Base-by-base conservation (phyloP, 2,329 filamentous ascomycete genomes). In the Emergomyces pasteurianus region DNA sequence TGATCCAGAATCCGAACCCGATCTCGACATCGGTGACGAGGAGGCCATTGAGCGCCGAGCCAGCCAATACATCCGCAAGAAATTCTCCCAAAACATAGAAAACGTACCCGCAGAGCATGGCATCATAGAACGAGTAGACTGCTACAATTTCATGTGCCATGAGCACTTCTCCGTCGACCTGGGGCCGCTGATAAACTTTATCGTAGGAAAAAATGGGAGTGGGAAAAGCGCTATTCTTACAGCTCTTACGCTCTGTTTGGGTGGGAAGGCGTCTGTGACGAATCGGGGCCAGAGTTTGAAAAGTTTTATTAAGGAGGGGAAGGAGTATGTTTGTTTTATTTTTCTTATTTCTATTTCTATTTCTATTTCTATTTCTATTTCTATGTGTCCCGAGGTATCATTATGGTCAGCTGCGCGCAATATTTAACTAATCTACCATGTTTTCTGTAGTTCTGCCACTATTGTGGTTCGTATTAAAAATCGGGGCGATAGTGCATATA, bases 91-190 rank as follows among this genome's bases (percentile, higher is more conserved):
- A 43, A 74, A 82, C 59, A 82, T 83, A 14, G 81, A 88, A 26
- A 96, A 96, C 67, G 80, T 84, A 46, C 83, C 88, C 1, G 87
- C 90, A 0, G 88, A 95, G 46, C 87, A 89, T 67, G 92, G 90
- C 1, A 92, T 97, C 60, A 87, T 97, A 54, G 88, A 96, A 72
- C 86, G 86, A 64, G 88, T 97, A 60, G 88, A 86, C 43, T 95
- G 91, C 72, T 83, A 85, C 67, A 96, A 96, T 72, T 97, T 97
- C 75, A 97, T 97, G 94, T 97, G 92, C 69, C 94, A 99, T 72
- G 80, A 85, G 52, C 86, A 87, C 60, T 81, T 97, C 21, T 84
- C 87, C 50, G 88, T 95, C 62, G 83, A 88, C 61, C 80, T 99
- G n/a, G 94, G 94, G 0, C 94, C 94, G 0, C 79, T 96, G 43